Base-by-base conservation (phyloP, 1,139 yeast species). In the Eremothecium sinecaudum region DNA sequence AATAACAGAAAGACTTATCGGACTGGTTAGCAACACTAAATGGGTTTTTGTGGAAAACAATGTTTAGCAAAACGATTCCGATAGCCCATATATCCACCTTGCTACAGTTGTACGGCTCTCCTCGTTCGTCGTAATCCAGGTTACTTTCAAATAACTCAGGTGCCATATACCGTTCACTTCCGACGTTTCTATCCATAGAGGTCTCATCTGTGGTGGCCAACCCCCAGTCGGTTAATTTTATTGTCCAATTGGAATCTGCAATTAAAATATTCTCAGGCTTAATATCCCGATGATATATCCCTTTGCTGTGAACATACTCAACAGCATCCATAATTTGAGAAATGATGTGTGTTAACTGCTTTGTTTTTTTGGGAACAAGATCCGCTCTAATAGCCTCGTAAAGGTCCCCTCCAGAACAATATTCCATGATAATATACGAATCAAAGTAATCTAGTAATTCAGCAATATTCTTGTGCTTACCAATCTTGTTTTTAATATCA, bases 81-180 rank as follows among this genome's bases (percentile, higher is more conserved):
- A 83, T 63, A 1, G 96, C 79, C 98, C 98, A 90, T 38, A 87
- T 67, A 61, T 90, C 98, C 33, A 82, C 82, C 58, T 82, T 81
- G 17, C 80, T 75, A 13, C 96, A 90, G 51, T 81, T 84, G 58
- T 90, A 90, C 30, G 68, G 65, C 27, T 71, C 72, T 32, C 74
- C 64, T 34, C 72, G 68, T 39, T 55, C 57, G 18, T 58, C 56
- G 5, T 48, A 35, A 40, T 56, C 62, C 27, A 53, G 39, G 39
- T 56, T 55, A n/a, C 52, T 45, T 47, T 79, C 84, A 51, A 80
- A 74, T 36, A 87, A 64, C 55, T 90, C 98, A 0, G 98, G 98
- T 0, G 97, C 94, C 98, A 90, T 90, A 59, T 90, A 90, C 41
- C 96, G 68, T 58, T 87, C 96, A 32, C 90, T 77, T 16, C 98